These are phyloP conservation scores for Orbilia ellipsospora DNA, from an alignment of 2,329 filamentous ascomycete species.

Conservation along the genomic window DNA sequence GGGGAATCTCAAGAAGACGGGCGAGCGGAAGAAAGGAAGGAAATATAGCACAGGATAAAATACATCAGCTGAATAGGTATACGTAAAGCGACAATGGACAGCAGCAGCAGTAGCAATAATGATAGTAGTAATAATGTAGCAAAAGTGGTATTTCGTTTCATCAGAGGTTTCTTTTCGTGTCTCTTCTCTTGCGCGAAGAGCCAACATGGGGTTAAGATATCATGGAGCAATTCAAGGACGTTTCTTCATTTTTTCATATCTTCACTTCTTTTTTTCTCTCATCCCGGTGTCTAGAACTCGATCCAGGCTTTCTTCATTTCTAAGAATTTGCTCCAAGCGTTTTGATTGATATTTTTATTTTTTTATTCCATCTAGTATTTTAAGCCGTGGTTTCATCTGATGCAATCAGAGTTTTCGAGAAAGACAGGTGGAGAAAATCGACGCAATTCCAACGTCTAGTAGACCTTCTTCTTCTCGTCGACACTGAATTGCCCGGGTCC, in stretches of 20 bases:
- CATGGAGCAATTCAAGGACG: conserved; percentile 2
- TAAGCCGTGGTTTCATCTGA: conserved; percentile 16
- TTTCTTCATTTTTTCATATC: neutral
- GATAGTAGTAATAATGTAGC: conserved; percentile 7
- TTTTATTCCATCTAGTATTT: conserved; percentile 20
- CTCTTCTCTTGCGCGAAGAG: neutral
- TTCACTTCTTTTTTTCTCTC: neutral
- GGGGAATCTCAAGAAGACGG: neutral
- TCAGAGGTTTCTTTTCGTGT: conserved; percentile 26
- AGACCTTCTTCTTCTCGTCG: conserved; percentile 99
- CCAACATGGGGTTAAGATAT: neutral
- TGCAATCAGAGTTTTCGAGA: conserved; percentile 19
- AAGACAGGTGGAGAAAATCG: neutral
- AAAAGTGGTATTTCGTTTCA: conserved; percentile 24
- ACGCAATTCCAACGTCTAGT: conserved; percentile 68
- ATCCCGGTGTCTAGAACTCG: conserved; percentile 10
- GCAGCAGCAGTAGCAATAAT: neutral
- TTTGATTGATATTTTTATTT: neutral
- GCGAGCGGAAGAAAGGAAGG: neutral
- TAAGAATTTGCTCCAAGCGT: neutral
- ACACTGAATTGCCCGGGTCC: conserved; percentile 97
- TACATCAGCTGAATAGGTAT: conserved; percentile 46
- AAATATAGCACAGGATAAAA: conserved; percentile 12
- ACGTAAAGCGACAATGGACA: conserved; percentile 11
- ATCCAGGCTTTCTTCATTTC: neutral